Base-by-base conservation (phyloP, 805 yeast genomes). In the Phaffomyces opuntiae region DNA sequence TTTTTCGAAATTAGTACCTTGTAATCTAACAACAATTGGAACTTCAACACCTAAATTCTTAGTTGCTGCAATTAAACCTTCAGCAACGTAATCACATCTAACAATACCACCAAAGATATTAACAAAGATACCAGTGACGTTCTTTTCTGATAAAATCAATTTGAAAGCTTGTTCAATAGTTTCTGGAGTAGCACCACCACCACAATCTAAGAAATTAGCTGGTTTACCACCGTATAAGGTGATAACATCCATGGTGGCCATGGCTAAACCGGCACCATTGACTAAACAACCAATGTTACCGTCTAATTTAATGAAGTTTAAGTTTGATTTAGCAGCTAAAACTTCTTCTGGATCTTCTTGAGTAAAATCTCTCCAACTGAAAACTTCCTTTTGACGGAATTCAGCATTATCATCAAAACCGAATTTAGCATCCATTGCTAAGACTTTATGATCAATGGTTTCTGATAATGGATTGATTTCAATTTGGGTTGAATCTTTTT, bases 161-260 rank as follows among this genome's bases (percentile, higher is more conserved):
- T 82, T 84, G 75, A 93, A 91, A 47, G 98, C 99, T 72, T 85
- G 85, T 75, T 90, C 95, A 65, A 93, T 93, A 62, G 99, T 91
- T 72, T 87, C 86, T 56, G 98, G 97, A 53, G 98, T 93, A 60
- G 99, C 99, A 69, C 96, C 96, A 76, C 99, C 99, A 77, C 99
- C 99, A 71, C 96, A 93, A 76, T 93, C 99, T 67, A 93, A 80
- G 80, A 93, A 93, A 78, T 93, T 93, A 55, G 99, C 99, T 61
- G 99, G 99, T 58, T 81, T 86, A 69, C 99, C 99, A 63, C 98
- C 97, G 74, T 89, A 87, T 61, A 93, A 80, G 75, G 93, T 89
- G 75, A 93, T 88, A 67, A 95, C 95, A 72, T 93, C 99, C 97
- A 93, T 90, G 55, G 99, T 93, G 60, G 99, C 99, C 99, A 93